These are phyloP conservation scores for Diaporthe citriasiana DNA, from an alignment of 2,329 filamentous ascomycete genomes.

Conservation along the genomic window DNA sequence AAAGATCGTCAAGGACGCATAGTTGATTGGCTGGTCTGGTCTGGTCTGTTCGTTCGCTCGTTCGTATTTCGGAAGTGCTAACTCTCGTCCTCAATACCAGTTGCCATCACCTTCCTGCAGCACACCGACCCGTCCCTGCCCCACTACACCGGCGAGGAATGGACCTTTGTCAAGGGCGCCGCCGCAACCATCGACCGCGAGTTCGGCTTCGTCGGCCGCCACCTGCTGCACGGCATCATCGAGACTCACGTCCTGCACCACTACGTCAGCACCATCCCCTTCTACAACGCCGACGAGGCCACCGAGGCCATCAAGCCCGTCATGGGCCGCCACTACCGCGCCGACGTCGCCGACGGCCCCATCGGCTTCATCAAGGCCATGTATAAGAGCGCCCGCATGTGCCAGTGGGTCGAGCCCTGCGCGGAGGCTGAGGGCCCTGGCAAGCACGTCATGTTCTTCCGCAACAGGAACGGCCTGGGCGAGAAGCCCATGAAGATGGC, in stretches of 20 bases:
- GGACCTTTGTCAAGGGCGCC: slow-evolving; percentile 94
- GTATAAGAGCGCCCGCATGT: slow-evolving; percentile 85
- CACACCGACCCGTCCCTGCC: slow-evolving; percentile 96
- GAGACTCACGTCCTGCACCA: slow-evolving; percentile 99
- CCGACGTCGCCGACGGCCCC: slow-evolving; percentile 82
- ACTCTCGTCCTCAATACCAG: slow-evolving; percentile 58
- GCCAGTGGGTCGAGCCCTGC: slow-evolving; percentile 97
- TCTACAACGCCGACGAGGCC: slow-evolving; percentile 96
- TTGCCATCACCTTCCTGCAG: slow-evolving; percentile 97
- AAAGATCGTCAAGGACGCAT: too few species aligned
- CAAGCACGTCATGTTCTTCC: slow-evolving; percentile 92
- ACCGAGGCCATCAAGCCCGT: slow-evolving; percentile 93
- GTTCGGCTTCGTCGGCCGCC: slow-evolving; percentile 94
- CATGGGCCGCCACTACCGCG: slow-evolving; percentile 96
- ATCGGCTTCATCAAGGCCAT: slow-evolving; percentile 87
- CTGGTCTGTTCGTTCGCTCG: neutral
- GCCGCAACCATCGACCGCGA: slow-evolving; percentile 97
- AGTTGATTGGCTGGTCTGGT: neutral
- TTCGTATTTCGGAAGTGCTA: slow-evolving; percentile 6
- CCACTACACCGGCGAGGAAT: slow-evolving; percentile 88
- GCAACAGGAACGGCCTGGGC: slow-evolving; percentile 92
- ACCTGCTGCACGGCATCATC: slow-evolving; percentile 94
- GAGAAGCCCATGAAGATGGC: slow-evolving; percentile 57
- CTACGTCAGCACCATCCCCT: slow-evolving; percentile 95
- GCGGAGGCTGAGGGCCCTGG: slow-evolving; percentile 84